Evolutionary conservation across 1,284 basidiomycete species (phyloP), one percentile per base, ranked within the genome.

Genomic region (Puccinia coronata): DNA sequence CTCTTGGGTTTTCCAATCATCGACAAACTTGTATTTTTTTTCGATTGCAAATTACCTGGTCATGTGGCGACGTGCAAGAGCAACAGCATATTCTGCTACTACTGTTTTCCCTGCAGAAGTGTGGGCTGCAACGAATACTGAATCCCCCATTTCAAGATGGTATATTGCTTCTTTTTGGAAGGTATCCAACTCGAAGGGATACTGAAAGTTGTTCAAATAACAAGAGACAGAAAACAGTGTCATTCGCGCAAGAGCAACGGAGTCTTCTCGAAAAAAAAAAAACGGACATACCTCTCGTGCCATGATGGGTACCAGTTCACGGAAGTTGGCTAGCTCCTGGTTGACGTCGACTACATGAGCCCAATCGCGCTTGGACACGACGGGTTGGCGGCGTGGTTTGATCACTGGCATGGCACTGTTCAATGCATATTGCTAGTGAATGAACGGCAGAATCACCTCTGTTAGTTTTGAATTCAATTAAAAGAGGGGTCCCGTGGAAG

Each of bases 101-200:
- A 99, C 97, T 0, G 97, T 99, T 87, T 99, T 99, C 75, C 97
- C 97, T n/a, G 97, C 97, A 43, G 94, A 96, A 1, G 97, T 99
- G 87, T 99, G 97, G 2, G 97, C 97, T 6, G 97, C 97, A 23
- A 99, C 96, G 87, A 99, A 99, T 25, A 99, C 96, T 20, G 94
- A 96, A 85, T 99, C 94, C 23, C 96, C 96, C 89, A 94, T 92
- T 86, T 99, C 97, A 18, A 99, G 90, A 86, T 96, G 95, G 87
- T 98, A 98, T 9, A 99, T 93, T 0, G 97, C 97, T 87, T 99
- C 95, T 87, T 98, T 99, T 86, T 99, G 97, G 87, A 95, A 95
- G 5, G 90, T 93, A 86, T 95, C 93, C 51, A 94, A 88, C 85
- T 93, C 91, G 86, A 95, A 95, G 12, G 92, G 92, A 86, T 92